Percentiles rank a stretch among this genome's conserved stretches.
Evolutionary conservation across 163 green algal genomes (phyloP).

Genomic region (Prototheca wickerhamii): DNA sequence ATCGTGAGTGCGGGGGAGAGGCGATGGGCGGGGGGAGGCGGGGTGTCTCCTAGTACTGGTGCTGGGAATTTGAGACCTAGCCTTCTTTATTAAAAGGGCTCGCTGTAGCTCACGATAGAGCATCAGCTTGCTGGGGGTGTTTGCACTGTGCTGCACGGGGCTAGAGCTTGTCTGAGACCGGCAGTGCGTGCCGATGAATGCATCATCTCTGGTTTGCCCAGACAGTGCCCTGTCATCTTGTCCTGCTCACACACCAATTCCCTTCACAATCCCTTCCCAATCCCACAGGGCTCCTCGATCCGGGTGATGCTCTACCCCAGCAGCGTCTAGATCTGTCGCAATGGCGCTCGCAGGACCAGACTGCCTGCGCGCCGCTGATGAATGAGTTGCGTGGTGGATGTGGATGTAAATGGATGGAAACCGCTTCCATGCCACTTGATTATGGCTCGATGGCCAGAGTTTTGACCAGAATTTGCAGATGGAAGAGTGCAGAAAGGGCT

Average conservation of each 20-base stretch:
- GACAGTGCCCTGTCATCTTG: too few species aligned
- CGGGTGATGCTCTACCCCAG: conserved; percentile 89
- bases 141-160: too few species aligned
- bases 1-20: conserved; percentile 50
- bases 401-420: neutral
- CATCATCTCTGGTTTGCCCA: too few species aligned
- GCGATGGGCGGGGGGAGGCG: too few species aligned
- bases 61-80: neutral
- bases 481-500: too few species aligned
- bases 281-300: conserved; percentile 55
- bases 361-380: neutral
- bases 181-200: too few species aligned
- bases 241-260: conserved; percentile 4
- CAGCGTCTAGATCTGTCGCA: conserved; percentile 42
- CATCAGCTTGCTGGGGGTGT: neutral
- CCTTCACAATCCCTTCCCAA: neutral
- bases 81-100: neutral
- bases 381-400: neutral
- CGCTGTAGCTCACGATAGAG: neutral
- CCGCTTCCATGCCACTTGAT: too few species aligned
- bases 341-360: neutral
- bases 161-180: too few species aligned
- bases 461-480: too few species aligned
- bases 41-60: neutral
- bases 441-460: too few species aligned